phyloP scores from a whole-genome alignment of 257 asterid genomes.

The Ajuga chamaepitys region DNA sequence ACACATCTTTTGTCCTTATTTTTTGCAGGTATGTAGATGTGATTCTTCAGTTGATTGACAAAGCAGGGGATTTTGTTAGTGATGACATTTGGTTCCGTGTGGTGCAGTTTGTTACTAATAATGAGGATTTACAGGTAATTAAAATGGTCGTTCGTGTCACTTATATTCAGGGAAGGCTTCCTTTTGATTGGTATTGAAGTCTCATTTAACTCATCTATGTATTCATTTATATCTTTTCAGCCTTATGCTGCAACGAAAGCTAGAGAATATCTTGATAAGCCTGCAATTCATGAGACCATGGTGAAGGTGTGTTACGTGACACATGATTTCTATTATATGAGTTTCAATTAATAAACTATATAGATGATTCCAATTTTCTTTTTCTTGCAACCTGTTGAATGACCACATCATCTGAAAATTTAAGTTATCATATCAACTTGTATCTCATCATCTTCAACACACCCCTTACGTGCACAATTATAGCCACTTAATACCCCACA shows the following conservation, averaged over 20 bases:
- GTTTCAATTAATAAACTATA: neutral
- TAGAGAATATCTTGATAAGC: slow-evolving; percentile 87
- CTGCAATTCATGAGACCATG: slow-evolving; percentile 95
- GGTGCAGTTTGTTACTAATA: slow-evolving; percentile 90
- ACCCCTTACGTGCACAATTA: too few relatives aligned
- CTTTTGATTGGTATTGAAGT: neutral
- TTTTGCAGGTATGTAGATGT: slow-evolving; percentile 88
- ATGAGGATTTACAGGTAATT: slow-evolving; percentile 85
- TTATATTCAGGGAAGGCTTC: neutral
- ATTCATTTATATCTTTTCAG: slow-evolving; percentile 30
- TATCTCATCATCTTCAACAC: too few relatives aligned
- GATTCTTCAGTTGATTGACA: slow-evolving; percentile 95
- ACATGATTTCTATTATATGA: neutral
- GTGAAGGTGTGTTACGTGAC: slow-evolving; percentile 56
- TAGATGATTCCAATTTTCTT: neutral
- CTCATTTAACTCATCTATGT: slow-evolving; percentile 2
- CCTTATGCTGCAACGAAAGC: slow-evolving; percentile 92
- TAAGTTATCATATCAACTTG: too few relatives aligned
- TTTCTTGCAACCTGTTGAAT: neutral
- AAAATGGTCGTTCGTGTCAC: neutral
- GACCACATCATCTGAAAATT: too few relatives aligned
- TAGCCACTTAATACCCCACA: too few relatives aligned
- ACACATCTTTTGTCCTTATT: neutral
- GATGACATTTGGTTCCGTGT: slow-evolving; percentile 99
- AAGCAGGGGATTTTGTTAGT: slow-evolving; percentile 97